Conservation (phyloP, 2,329 filamentous ascomycete genomes). For the Monosporascus sp. region DNA sequence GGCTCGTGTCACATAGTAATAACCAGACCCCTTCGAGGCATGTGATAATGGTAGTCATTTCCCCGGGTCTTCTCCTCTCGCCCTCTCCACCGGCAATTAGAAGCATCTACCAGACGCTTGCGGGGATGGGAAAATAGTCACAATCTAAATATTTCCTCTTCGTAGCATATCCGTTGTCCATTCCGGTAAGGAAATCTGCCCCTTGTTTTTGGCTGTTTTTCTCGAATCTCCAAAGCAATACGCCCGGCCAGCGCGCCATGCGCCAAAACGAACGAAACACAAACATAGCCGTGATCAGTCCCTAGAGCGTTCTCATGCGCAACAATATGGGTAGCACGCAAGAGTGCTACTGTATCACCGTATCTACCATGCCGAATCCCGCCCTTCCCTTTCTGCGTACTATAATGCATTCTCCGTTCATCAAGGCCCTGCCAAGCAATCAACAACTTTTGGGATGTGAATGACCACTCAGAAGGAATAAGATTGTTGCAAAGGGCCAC, state of each 20-base stretch:
- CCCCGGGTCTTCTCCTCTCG: too few relatives aligned
- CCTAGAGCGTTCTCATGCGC: not conserved
- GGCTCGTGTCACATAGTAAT: too few relatives aligned
- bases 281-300: not conserved
- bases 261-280: not conserved
- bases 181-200: too few relatives aligned
- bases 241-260: not conserved
- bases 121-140: not conserved
- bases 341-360: too few relatives aligned
- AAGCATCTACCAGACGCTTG: not conserved
- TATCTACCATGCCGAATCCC: too few relatives aligned
- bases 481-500: not conserved
- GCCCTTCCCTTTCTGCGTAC: not conserved
- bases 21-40: too few relatives aligned
- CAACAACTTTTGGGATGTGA: not conserved
- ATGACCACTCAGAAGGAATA: not conserved
- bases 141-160: not conserved
- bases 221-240: not conserved
- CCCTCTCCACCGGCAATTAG: too few relatives aligned
- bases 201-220: not conserved
- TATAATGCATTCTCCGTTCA: not conserved
- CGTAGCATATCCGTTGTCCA: not conserved
- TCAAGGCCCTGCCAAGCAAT: not conserved
- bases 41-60: too few relatives aligned
- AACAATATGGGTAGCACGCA: too few relatives aligned